These are phyloP conservation scores for Hypericum perforatum DNA, from an alignment of 345 rosid species.

Conservation along the genomic window DNA sequence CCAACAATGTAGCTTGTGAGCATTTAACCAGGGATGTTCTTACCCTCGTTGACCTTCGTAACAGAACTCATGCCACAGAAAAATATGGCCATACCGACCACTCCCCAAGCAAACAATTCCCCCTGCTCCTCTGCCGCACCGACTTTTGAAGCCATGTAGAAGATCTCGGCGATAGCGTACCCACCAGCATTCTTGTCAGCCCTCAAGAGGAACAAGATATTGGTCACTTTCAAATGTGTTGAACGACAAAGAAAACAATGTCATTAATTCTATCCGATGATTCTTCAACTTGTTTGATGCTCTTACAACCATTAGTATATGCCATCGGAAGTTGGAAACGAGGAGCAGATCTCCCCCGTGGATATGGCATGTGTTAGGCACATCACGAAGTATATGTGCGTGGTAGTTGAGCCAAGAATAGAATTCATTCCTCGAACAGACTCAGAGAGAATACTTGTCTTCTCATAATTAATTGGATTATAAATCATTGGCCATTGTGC, in stretches of 20 bases:
- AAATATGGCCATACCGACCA: constrained; percentile 80
- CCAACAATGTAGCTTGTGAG: neutral
- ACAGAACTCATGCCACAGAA: constrained; percentile 98
- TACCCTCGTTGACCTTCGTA: constrained; percentile 42
- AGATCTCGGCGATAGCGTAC: constrained; percentile 82
- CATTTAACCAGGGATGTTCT: too few species aligned
- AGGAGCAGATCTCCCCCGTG: neutral
- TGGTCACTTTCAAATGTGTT: constrained; percentile 64
- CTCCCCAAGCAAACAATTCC: constrained; percentile 83
- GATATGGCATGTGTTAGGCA: too few species aligned
- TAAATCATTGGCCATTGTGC: too few species aligned
- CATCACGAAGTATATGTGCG: too few species aligned
- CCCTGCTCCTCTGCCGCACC: constrained; percentile 90
- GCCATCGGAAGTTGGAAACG: neutral
- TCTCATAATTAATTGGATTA: too few species aligned
- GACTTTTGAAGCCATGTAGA: constrained; percentile 72
- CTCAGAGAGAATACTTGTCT: too few species aligned
- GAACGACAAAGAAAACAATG: neutral
- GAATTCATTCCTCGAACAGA: too few species aligned
- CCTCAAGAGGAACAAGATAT: constrained; percentile 63
- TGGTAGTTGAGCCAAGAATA: too few species aligned
- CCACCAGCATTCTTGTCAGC: constrained; percentile 79
- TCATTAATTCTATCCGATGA: constrained; percentile 5
- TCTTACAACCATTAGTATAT: neutral
- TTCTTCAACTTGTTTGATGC: too few species aligned